A percentile compares a stretch with the other conserved stretches of the same genome.
Evolutionary conservation across 169 alveolate species (phyloP).

Genomic region (Plasmodium vivax): DNA sequence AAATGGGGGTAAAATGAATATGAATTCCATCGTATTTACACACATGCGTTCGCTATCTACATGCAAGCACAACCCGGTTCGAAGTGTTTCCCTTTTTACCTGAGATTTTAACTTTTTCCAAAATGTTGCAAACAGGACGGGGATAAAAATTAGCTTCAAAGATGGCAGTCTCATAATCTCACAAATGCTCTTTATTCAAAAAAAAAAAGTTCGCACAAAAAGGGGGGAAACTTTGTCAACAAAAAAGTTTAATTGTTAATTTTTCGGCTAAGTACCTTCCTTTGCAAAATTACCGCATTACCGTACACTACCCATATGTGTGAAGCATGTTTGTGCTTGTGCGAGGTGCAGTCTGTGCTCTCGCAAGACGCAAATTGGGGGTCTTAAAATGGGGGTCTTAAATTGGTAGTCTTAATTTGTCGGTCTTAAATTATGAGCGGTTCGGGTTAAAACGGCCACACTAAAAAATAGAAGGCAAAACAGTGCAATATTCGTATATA

Average conservation of each 20-base stretch:
- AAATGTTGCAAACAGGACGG: conserved; percentile 4
- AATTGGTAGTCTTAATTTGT: not conserved
- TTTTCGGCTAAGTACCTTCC: not conserved
- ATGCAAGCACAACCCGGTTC: not conserved
- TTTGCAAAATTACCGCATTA: not conserved
- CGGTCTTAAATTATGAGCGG: not conserved
- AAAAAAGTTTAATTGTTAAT: not conserved
- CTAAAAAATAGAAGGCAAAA: not conserved
- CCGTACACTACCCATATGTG: not conserved
- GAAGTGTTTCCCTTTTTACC: conserved; percentile 3
- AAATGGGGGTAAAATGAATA: not conserved
- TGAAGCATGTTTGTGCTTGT: not conserved
- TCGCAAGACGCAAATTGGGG: not conserved
- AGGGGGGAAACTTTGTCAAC: not conserved
- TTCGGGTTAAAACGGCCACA: not conserved
- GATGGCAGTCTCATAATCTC: conserved; percentile 14
- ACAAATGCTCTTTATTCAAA: not conserved
- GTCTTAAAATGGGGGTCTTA: not conserved
- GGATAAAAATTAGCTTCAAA: not conserved
- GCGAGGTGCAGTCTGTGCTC: not conserved
- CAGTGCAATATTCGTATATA: not conserved
- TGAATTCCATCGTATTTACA: not conserved
- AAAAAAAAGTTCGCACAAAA: not conserved
- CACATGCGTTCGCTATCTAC: not conserved
- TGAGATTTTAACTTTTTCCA: conserved; percentile 42